A percentile compares a stretch with the other conserved stretches of the same genome.
phyloP scores from a whole-genome alignment of 2,329 filamentous ascomycete genomes.

The Talaromyces sp. region DNA sequence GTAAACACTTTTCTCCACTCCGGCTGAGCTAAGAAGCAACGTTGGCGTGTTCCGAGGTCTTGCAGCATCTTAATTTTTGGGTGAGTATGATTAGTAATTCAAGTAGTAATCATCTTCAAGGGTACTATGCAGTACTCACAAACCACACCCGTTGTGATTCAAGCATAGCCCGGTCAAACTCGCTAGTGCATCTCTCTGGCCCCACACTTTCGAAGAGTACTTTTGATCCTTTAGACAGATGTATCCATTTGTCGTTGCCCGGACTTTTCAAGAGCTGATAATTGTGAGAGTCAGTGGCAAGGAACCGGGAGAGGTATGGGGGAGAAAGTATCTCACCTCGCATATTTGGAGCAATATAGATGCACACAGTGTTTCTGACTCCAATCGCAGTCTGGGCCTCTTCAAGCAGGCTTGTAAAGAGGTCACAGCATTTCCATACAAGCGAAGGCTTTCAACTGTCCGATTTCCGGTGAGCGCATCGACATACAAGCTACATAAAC shows the following conservation, averaged over 20 bases:
- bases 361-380: neutral
- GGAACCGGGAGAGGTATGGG: neutral
- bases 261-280: neutral
- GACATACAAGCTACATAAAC: neutral
- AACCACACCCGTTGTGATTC: neutral
- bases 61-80: neutral
- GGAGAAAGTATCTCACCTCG: neutral
- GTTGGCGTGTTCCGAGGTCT: neutral
- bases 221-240: neutral
- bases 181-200: neutral
- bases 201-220: neutral
- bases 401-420: neutral
- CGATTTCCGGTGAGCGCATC: neutral
- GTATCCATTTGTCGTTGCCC: neutral
- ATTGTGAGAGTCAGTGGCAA: neutral
- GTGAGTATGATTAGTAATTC: neutral
- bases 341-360: neutral
- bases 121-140: neutral
- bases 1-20: neutral
- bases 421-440: neutral
- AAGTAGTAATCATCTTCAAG: neutral
- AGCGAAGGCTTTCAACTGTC: neutral
- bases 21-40: neutral
- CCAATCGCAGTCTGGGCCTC: neutral
- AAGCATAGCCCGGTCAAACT: neutral